These are phyloP conservation scores for Cladorrhinum sp. DNA, from an alignment of 2,329 filamentous ascomycete species.

Conservation along the genomic window DNA sequence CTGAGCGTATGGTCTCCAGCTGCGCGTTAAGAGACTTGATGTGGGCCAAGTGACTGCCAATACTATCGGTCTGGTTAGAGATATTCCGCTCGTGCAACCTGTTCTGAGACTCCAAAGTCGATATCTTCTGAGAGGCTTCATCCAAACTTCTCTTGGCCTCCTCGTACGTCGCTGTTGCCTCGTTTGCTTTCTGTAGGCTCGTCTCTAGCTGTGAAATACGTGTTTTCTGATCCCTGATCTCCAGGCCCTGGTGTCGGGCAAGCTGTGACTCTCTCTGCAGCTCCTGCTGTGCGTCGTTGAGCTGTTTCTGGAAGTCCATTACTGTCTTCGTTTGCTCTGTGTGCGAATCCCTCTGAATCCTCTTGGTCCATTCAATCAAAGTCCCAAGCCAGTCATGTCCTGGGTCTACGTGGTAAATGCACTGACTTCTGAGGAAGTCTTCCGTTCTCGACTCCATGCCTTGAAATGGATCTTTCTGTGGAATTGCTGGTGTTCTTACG, in stretches of 20 bases:
- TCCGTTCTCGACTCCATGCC: background rate
- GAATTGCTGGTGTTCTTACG: no score
- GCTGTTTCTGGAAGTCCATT: background rate
- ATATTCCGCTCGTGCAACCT: background rate
- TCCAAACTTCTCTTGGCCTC: background rate
- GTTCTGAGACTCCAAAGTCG: background rate
- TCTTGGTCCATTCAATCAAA: background rate
- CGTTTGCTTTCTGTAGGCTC: background rate
- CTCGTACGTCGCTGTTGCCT: background rate
- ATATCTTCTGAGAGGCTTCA: background rate
- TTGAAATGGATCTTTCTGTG: no score
- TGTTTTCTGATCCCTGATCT: background rate
- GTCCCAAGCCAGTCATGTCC: background rate
- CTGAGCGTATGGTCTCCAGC: no score
- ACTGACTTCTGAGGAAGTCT: background rate
- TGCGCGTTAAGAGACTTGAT: no score
- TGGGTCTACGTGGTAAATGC: background rate
- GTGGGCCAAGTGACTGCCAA: no score
- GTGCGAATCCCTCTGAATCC: background rate
- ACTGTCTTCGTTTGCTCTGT: background rate
- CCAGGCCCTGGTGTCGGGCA: background rate
- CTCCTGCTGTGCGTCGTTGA: background rate
- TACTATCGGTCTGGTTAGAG: background rate
- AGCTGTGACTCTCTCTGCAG: background rate
- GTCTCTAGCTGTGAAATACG: background rate